Base-by-base conservation (phyloP, 192 early-diverging fungal species). In the Linnemannia elongata region DNA sequence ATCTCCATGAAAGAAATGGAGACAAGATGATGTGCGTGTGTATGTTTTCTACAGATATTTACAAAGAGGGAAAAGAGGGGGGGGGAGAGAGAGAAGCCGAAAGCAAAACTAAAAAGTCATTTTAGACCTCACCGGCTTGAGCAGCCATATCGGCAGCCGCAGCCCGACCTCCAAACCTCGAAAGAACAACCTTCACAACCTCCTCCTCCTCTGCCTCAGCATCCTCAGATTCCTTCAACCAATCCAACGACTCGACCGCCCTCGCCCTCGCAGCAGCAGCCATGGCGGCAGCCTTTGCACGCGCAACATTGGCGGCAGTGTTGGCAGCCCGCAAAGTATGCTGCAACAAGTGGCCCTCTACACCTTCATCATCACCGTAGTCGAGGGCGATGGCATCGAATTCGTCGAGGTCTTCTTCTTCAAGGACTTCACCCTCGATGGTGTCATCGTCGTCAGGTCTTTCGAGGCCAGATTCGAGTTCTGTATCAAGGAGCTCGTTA, bases 401-500 rank as follows among this genome's bases (percentile, higher is more conserved):
- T 3, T 75, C 74, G 33, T 77, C 75, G 3, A 74, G 76, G 22
- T 76, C 83, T 38, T 86, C 83, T 24, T 87, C 85, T 55, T 87
- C 85, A 0, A 87, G 41, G 68, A 78, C 60, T 66, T 81, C 24
- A 10, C 85, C 85, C 68, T 87, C 85, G 42, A 87, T 87, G 0
- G 85, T 87, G 12, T 87, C 79, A 38, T 87, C 85, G 1, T 78
- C 85, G 49, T 87, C 85, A 22, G 85, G 85, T 3, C 71, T 55
- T n/a, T 78, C 44, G 8, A 75, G 66, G 4, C 72, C 79, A 45
- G 39, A 22, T 3, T 86, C 84, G n/a, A 41, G 24, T 35, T 87
- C 85, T 0, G 80, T 87, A 60, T 87, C 85, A 30, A 87, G 63
- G 63, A 87, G 33, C 80, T 87, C 85, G 66, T 87, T 87, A 1